Evolutionary conservation across 139 green algal genomes (phyloP).

Genomic region (Auxenochlorella protothecoides): DNA sequence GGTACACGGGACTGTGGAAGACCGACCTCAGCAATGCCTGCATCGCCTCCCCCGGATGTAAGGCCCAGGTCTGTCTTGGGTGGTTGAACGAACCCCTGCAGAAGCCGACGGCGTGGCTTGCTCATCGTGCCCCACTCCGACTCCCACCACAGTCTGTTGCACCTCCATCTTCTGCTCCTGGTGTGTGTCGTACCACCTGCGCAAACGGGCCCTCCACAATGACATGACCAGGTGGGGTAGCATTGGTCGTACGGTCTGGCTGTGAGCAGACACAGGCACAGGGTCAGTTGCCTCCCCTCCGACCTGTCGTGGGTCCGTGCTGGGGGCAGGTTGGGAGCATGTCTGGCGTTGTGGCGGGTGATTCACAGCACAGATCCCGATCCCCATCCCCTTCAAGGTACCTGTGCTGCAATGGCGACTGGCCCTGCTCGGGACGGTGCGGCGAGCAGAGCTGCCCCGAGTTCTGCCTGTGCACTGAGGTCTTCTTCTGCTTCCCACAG

Average conservation of each 20-base stretch:
- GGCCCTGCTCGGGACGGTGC: slow-evolving; percentile 56
- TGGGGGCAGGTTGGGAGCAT: neutral
- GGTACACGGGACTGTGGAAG: neutral
- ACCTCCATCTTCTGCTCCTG: slow-evolving; percentile 31
- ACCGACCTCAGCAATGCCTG: neutral
- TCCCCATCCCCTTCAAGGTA: slow-evolving; percentile 28
- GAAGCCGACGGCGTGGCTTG: neutral
- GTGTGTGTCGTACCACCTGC: slow-evolving; percentile 51
- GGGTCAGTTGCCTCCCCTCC: no score
- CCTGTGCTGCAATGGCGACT: slow-evolving; percentile 66
- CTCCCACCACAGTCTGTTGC: slow-evolving; percentile 17
- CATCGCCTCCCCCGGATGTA: neutral
- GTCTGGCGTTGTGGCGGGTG: neutral
- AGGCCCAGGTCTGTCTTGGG: neutral
- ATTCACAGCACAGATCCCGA: no score
- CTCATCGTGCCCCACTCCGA: neutral
- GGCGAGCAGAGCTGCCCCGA: slow-evolving; percentile 45
- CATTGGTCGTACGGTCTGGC: no score
- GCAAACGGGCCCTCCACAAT: slow-evolving; percentile 56
- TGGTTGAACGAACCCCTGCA: neutral
- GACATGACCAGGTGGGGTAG: slow-evolving; percentile 41
- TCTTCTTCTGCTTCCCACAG: slow-evolving; percentile 20
- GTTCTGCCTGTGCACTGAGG: slow-evolving; percentile 66
- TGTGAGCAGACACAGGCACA: no score
- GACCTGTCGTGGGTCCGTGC: no score